These are phyloP conservation scores for Alternaria angustiovoidea DNA, from an alignment of 2,329 filamentous ascomycete genomes.

Conservation along the genomic window DNA sequence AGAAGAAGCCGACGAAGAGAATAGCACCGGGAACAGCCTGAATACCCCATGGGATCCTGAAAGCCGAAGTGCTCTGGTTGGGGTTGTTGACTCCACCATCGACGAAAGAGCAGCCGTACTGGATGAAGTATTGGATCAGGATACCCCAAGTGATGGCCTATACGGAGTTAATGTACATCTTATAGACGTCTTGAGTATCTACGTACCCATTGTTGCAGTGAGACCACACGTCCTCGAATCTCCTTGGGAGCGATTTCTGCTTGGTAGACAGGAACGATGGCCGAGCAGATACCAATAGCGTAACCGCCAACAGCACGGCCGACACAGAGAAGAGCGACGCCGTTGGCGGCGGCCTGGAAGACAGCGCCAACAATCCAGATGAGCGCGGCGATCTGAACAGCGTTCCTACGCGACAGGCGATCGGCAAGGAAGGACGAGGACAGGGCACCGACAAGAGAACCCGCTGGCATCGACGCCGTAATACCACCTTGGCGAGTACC, in stretches of 20 bases:
- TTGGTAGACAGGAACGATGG: conserved; percentile 92
- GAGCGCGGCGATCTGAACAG: conserved; percentile 55
- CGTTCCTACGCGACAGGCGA: conserved; percentile 53
- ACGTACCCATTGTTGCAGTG: conserved; percentile 57
- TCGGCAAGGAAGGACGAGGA: conserved; percentile 58
- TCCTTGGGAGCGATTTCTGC: conserved; percentile 73
- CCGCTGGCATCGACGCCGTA: conserved; percentile 59
- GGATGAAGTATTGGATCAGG: conserved; percentile 71
- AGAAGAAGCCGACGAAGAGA: conserved; percentile 52
- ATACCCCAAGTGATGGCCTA: conserved; percentile 69
- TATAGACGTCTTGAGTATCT: not conserved
- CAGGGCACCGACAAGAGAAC: conserved; percentile 58
- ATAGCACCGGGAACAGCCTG: conserved; percentile 53
- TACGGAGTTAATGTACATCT: not conserved
- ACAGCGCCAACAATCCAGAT: conserved; percentile 59
- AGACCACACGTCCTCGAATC: conserved; percentile 66
- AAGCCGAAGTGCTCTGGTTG: conserved; percentile 55
- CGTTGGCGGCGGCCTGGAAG: conserved; percentile 50
- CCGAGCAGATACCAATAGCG: conserved; percentile 86
- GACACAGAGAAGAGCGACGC: conserved; percentile 54
- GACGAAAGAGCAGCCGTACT: conserved; percentile 68
- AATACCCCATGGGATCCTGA: conserved; percentile 55
- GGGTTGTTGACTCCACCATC: conserved; percentile 53
- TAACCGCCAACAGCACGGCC: conserved; percentile 81
- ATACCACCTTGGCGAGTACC: conserved; percentile 53